Evolutionary conservation across 1,284 basidiomycete species (phyloP).

Genomic region (Rhodofomes roseus): DNA sequence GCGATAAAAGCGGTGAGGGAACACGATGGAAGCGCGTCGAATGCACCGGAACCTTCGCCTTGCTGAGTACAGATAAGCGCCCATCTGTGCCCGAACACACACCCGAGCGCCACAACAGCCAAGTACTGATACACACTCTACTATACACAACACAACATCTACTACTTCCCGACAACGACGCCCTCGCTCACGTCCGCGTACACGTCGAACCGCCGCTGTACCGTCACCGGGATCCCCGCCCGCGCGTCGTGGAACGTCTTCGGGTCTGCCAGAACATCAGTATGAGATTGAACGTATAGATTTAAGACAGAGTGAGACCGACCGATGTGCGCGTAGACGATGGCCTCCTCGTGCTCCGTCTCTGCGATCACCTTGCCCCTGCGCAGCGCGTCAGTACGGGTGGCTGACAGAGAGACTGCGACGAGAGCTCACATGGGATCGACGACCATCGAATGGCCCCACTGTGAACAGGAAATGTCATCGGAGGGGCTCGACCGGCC

Average conservation of each 20-base stretch:
- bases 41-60: constrained; percentile 32
- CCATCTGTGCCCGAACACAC: neutral
- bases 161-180: neutral
- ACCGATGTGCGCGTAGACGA: constrained; percentile 83
- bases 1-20: constrained; percentile 16
- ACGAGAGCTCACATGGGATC: constrained; percentile 73
- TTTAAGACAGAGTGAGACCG: no score
- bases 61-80: constrained; percentile 6
- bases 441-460: constrained; percentile 88
- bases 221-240: constrained; percentile 82
- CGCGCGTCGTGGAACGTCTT: constrained; percentile 66
- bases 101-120: neutral
- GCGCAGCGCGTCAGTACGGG: constrained; percentile 3
- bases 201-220: constrained; percentile 88
- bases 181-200: constrained; percentile 69
- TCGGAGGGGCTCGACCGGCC: neutral
- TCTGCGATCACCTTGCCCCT: constrained; percentile 83
- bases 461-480: constrained; percentile 41
- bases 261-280: constrained; percentile 53
- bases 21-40: constrained; percentile 30
- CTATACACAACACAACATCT: neutral
- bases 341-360: constrained; percentile 78
- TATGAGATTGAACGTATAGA: neutral
- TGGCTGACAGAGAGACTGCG: neutral
- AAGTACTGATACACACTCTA: neutral